A percentile compares a stretch with the other conserved stretches of the same genome.
phyloP scores from a whole-genome alignment of 2,329 filamentous ascomycete species.

The Fusarium brevicatenulatum region DNA sequence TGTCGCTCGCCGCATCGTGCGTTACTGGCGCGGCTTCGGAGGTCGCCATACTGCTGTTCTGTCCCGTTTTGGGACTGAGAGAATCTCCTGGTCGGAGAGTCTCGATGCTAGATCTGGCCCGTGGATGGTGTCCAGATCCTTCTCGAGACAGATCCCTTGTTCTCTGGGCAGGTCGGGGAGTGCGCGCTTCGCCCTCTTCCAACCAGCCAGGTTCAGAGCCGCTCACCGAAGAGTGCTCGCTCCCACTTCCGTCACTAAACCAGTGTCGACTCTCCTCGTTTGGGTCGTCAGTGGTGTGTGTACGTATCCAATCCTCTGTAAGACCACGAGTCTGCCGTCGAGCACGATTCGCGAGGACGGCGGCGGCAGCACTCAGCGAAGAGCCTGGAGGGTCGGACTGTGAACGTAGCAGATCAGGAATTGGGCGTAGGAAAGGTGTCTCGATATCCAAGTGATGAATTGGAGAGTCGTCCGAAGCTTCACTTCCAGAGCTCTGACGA shows the following conservation, averaged over 20 bases:
- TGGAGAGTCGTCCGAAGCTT: constrained; percentile 67
- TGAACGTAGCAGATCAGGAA: constrained; percentile 55
- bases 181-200: constrained; percentile 59
- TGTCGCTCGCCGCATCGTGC: constrained; percentile 43
- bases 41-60: constrained; percentile 49
- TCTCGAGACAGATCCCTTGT: constrained; percentile 41
- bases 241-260: constrained; percentile 79
- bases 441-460: constrained; percentile 70
- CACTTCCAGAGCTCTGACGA: constrained; percentile 66
- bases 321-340: constrained; percentile 70
- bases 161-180: constrained; percentile 55
- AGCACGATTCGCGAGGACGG: constrained; percentile 71
- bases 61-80: constrained; percentile 42
- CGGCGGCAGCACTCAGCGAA: constrained; percentile 64
- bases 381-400: constrained; percentile 44
- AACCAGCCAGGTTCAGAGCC: constrained; percentile 68
- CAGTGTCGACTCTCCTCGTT: constrained; percentile 78
- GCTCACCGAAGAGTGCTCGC: constrained; percentile 80
- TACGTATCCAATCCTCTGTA: constrained; percentile 87
- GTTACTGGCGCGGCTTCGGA: constrained; percentile 44
- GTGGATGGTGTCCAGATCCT: constrained; percentile 54
- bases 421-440: constrained; percentile 70
- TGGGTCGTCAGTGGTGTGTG: constrained; percentile 78
- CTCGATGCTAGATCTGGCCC: constrained; percentile 65
- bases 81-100: constrained; percentile 58